Base-by-base conservation (phyloP, 2,329 filamentous ascomycete species). In the Neopestalotiopsis sp. region DNA sequence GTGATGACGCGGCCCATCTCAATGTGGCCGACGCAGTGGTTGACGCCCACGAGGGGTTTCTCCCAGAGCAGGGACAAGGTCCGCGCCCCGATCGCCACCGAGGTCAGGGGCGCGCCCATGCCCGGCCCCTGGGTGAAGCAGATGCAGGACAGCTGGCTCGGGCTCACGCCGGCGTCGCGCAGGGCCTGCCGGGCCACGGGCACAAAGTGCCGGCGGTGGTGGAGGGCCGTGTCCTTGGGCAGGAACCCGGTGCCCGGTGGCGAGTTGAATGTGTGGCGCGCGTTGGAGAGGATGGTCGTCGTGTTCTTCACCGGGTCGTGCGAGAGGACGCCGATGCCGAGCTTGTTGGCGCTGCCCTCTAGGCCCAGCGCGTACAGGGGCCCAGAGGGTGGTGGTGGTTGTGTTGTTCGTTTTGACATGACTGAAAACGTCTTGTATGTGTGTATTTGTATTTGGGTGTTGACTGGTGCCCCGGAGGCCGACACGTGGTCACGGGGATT, bases 1-100 rank as follows among this genome's bases (percentile, higher is more conserved):
- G 96, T 98, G 78, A 99, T 97, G 69, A 92, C 88, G 65, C 96
- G 89, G 40, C 96, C 96, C 96, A 99, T 99, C 84, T 99, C 96
- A 76, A 99, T 98, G 81, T 99, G 96, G 58, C 96, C 96, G 62
- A 99, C 93, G 81, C 96, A 99, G 82, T 99, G 96, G 82, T 99
- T 99, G 32, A 99, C 96, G 30, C 94, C 95, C 3, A 99, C 91
- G 49, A 99, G 85, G n/a, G 92, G 90, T 81, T 94, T 94, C 66
- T 85, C 87, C 96, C 96, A 99, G 17, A 99, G 86, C 69, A 97
- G 83, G 57, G 90, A 87, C 40, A 98, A 84, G 71, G 93, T 94
- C 70, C 96, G 89, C 24, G 95, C 96, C 1, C 91, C 95, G 45
- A 98, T 84, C 40, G 95, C 95, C 14, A 97, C 94, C 70, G 91